A percentile compares a stretch with the other conserved stretches of the same genome.
These are phyloP conservation scores for Albizia julibrissin DNA, from an alignment of 306 rosid genomes.

Conservation along the genomic window DNA sequence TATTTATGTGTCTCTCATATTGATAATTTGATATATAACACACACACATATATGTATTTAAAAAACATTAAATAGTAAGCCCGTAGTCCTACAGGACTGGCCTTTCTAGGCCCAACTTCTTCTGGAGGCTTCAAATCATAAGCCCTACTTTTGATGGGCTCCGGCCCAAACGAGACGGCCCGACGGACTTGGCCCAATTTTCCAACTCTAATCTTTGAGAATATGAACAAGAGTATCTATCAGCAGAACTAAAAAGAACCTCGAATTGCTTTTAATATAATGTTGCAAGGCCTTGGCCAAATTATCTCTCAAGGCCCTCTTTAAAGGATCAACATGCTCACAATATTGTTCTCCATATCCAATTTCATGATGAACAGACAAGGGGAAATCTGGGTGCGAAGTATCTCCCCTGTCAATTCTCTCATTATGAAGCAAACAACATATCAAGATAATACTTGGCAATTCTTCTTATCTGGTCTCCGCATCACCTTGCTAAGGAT, in stretches of 20 bases:
- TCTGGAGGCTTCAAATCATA: too few relatives aligned
- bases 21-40: too few relatives aligned
- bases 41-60: too few relatives aligned
- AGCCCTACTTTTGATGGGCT: too few relatives aligned
- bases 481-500: constrained; percentile 97
- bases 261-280: constrained; percentile 17
- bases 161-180: too few relatives aligned
- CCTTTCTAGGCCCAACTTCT: too few relatives aligned
- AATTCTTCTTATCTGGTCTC: constrained; percentile 91
- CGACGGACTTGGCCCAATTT: too few relatives aligned
- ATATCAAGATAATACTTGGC: constrained; percentile 88
- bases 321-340: constrained; percentile 73
- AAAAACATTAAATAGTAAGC: too few relatives aligned
- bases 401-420: constrained; percentile 69
- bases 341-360: constrained; percentile 73
- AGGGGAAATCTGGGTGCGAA: constrained; percentile 65
- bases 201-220: neutral
- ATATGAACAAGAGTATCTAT: constrained; percentile 17
- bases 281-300: constrained; percentile 51
- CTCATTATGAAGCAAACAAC: constrained; percentile 90
- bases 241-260: constrained; percentile 27
- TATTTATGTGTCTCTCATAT: too few relatives aligned
- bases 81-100: too few relatives aligned
- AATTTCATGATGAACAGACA: constrained; percentile 80
- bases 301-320: constrained; percentile 59